Conservation (phyloP, 129 eudicot genomes). For the Flaveria trinervia region DNA sequence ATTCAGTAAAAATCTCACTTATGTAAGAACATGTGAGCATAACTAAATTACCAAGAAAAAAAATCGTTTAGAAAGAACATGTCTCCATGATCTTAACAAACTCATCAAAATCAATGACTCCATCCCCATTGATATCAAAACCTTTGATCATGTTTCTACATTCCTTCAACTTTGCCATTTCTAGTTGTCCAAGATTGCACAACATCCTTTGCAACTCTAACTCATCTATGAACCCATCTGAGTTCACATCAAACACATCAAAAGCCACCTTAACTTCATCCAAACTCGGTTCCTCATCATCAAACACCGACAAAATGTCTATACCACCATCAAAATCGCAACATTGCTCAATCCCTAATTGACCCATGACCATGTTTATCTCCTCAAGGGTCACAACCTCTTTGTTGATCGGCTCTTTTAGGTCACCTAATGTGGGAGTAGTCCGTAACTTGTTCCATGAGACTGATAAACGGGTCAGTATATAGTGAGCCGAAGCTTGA, state of each 20-base stretch:
- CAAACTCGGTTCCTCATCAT: conserved; percentile 47
- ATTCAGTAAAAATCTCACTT: too few species aligned
- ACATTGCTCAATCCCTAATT: conserved; percentile 23
- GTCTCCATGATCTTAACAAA: conserved; percentile 45
- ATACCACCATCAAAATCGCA: neutral
- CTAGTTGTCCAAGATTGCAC: conserved; percentile 33
- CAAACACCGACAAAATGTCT: conserved; percentile 52
- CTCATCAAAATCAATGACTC: conserved; percentile 49
- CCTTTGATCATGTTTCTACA: conserved; percentile 54
- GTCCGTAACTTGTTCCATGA: conserved; percentile 23
- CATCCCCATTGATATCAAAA: conserved; percentile 67
- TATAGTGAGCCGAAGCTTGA: conserved; percentile 9
- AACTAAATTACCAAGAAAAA: conserved; percentile 3
- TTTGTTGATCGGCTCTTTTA: conserved; percentile 20
- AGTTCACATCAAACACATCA: conserved; percentile 63
- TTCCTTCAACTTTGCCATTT: conserved; percentile 36
- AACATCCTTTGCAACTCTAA: conserved; percentile 49
- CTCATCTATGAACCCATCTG: conserved; percentile 64
- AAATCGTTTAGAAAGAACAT: conserved; percentile 23
- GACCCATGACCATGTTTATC: conserved; percentile 31
- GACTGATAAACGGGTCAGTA: conserved; percentile 1
- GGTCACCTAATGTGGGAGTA: conserved; percentile 11
- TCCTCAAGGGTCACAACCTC: conserved; percentile 22
- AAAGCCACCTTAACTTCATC: conserved; percentile 50
- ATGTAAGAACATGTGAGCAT: neutral